Base-by-base conservation (phyloP, 1,139 yeast species). In the Sugiyamaella neomexicana region DNA sequence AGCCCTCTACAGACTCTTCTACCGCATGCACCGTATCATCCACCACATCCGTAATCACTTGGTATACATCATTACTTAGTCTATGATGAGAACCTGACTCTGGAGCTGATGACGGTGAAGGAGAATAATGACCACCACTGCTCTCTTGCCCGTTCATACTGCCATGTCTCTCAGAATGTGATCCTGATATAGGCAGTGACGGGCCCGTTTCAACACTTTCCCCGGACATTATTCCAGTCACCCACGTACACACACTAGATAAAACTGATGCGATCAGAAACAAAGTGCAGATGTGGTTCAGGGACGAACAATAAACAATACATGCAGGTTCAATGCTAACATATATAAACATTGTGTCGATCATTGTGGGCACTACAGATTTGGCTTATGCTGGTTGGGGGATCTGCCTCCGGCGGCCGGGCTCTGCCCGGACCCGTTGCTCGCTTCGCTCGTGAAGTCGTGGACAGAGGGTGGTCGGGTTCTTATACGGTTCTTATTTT, bases 361-460 rank as follows among this genome's bases (percentile, higher is more conserved):
- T 16, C 41, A 3, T n/a, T 9, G 8, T 15, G 23, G 23, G 41
- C 13, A 34, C 16, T 12, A n/a, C n/a, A n/a, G n/a, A n/a, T n/a
- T 7, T 34, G 16, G 4, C 9, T n/a, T 4, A 12, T 3, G 38
- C 16, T 5, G 15, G 16, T n/a, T n/a, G 16, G 16, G 16, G 38
- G 16, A 3, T 12, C 38, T 3, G 38, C 38, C 16, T 34, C 16
- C 16, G 38, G 16, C 16, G 38, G 13, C 38, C 17, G 43, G 31
- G 43, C 23, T 20, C 43, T 39, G 27, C 25, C 43, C 43, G 16
- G 43, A 39, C 43, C 15, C 43, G 43, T 39, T 12, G 41, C 20
- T 38, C 41, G 16, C n/a, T 9, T 13, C 16, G 41, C 41, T 10
- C 41, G n/a, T 5, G 8, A 3, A 8, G 36, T n/a, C 13, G 13